These are phyloP conservation scores for Dothistroma pini DNA, from an alignment of 2,329 filamentous ascomycete species.

Conservation along the genomic window DNA sequence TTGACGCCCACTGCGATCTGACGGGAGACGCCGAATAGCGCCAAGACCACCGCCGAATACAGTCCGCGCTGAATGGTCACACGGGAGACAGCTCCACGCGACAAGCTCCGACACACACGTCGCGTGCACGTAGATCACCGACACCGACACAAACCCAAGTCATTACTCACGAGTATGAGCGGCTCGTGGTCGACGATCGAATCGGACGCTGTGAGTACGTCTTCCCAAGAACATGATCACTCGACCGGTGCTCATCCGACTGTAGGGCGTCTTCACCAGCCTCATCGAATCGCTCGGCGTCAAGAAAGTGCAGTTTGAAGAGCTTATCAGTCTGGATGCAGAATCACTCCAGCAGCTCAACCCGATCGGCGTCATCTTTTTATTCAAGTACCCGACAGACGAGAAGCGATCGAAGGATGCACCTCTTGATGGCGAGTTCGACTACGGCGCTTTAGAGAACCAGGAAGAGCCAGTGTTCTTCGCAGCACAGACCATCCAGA, in stretches of 20 bases:
- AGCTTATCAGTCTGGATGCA: slow-evolving; percentile 84
- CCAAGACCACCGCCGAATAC: too few relatives aligned
- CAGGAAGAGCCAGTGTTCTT: slow-evolving; percentile 68
- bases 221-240: slow-evolving; percentile 6
- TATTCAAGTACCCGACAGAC: slow-evolving; percentile 91
- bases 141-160: too few relatives aligned
- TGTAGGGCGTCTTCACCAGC: slow-evolving; percentile 90
- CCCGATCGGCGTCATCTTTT: slow-evolving; percentile 79
- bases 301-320: slow-evolving; percentile 92
- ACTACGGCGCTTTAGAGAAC: slow-evolving; percentile 60
- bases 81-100: too few relatives aligned
- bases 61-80: too few relatives aligned
- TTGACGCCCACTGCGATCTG: too few relatives aligned
- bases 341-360: slow-evolving; percentile 63
- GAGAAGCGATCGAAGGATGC: slow-evolving; percentile 56
- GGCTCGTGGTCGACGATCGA: too few relatives aligned
- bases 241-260: slow-evolving; percentile 1
- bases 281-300: slow-evolving; percentile 90
- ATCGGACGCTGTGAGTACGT: slow-evolving; percentile 68
- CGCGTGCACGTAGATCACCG: too few relatives aligned
- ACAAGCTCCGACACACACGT: too few relatives aligned
- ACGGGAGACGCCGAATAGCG: too few relatives aligned
- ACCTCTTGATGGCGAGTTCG: slow-evolving; percentile 78
- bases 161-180: too few relatives aligned
- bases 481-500: slow-evolving; percentile 95